Percentiles rank a stretch among this genome's conserved stretches.
Evolutionary conservation across 108 stramenopile genomes (phyloP).

Genomic region (Discostella pseudostelligera): DNA sequence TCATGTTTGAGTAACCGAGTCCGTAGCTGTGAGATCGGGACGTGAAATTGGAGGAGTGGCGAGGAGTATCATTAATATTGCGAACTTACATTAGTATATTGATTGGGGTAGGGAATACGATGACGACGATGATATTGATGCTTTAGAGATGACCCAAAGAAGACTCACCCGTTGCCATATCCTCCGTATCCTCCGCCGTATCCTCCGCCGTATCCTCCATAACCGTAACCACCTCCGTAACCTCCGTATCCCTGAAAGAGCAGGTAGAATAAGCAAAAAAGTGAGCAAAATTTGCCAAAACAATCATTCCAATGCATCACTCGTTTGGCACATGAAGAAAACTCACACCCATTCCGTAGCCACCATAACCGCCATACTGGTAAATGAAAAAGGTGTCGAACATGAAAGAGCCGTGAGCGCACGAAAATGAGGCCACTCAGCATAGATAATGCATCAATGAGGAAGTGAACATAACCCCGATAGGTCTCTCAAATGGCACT

Average conservation of each 20-base stretch:
- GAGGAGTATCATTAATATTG: background rate
- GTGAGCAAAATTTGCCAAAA: background rate
- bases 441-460: too few relatives aligned
- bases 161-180: constrained; percentile 1
- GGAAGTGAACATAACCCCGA: too few relatives aligned
- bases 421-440: too few relatives aligned
- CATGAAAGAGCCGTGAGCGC: background rate
- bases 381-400: background rate
- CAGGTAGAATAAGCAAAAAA: background rate
- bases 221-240: background rate
- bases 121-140: background rate
- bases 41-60: background rate
- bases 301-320: background rate
- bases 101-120: background rate
- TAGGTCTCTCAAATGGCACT: background rate
- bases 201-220: constrained; percentile 13
- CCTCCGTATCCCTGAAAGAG: constrained; percentile 13
- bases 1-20: constrained; percentile 42
- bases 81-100: constrained; percentile 14
- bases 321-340: background rate
- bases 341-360: constrained; percentile 19
- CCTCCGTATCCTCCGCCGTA: constrained; percentile 10
- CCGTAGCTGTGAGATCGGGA: constrained; percentile 15
- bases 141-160: constrained; percentile 1
- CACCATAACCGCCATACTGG: constrained; percentile 22